These are phyloP conservation scores for Jimgerdemannia lactiflua DNA, from an alignment of 192 early-diverging fungal genomes.

Conservation along the genomic window DNA sequence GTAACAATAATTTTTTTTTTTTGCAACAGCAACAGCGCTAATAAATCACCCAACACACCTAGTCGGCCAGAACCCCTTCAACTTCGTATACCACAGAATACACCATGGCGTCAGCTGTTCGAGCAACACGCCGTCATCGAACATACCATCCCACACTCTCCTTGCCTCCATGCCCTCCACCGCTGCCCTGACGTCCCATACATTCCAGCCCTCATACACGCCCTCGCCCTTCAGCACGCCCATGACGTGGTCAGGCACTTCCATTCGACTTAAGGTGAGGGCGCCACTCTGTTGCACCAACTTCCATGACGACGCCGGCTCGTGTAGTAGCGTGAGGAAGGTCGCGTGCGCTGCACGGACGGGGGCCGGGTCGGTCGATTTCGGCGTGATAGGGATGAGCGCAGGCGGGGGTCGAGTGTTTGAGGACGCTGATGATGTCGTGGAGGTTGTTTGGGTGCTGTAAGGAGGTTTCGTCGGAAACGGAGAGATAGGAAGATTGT, in stretches of 20 bases:
- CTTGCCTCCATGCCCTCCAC: conserved; percentile 6
- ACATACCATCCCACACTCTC: conserved; percentile 29
- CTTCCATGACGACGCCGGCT: conserved; percentile 30
- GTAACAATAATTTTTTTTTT: background rate
- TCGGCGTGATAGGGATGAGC: conserved; percentile 22
- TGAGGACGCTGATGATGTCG: background rate
- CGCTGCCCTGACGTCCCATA: conserved; percentile 35
- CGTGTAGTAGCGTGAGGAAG: conserved; percentile 28
- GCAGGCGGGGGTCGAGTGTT: conserved; percentile 10
- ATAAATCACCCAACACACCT: conserved; percentile 22
- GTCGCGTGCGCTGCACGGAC: conserved; percentile 27
- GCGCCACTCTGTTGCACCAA: conserved; percentile 19
- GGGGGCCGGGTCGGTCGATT: conserved; percentile 25
- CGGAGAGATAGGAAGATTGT: no score
- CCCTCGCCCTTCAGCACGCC: conserved; percentile 37
- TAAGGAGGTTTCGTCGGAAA: conserved; percentile 3
- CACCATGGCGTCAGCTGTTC: conserved; percentile 32
- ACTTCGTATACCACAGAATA: conserved; percentile 33
- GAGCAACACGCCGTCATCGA: conserved; percentile 38
- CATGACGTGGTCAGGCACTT: conserved; percentile 25
- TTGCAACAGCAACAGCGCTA: background rate
- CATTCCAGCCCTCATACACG: conserved; percentile 27
- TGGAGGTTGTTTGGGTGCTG: no score
- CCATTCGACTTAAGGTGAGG: conserved; percentile 24
- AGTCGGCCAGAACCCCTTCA: conserved; percentile 44